Conservation (phyloP, 345 rosid genomes). For the Eutrema heterophyllum region DNA sequence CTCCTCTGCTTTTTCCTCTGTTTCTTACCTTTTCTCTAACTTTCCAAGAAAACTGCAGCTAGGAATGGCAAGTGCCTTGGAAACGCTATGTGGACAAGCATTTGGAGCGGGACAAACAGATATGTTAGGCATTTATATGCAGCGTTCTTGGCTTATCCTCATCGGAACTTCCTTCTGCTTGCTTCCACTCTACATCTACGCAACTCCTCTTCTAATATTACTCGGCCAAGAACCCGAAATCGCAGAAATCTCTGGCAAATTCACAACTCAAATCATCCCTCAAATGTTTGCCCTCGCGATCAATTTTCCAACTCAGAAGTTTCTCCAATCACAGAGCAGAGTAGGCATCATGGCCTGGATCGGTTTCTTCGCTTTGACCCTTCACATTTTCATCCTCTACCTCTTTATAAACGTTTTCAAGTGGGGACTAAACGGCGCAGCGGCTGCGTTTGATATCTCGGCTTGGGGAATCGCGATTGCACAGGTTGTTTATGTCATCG, state of each 20-base stretch:
- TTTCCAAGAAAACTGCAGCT: conserved; percentile 40
- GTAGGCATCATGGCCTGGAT: conserved; percentile 79
- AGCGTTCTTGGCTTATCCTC: conserved; percentile 83
- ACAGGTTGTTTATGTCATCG: conserved; percentile 71
- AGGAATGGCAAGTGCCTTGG: conserved; percentile 96
- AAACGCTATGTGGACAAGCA: conserved; percentile 94
- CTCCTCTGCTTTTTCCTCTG: not conserved
- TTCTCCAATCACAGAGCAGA: conserved; percentile 86
- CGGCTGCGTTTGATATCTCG: conserved; percentile 64
- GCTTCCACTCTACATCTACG: conserved; percentile 69
- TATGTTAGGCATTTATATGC: conserved; percentile 88
- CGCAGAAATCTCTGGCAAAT: conserved; percentile 70
- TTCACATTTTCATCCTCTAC: conserved; percentile 45
- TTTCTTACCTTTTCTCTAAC: not conserved
- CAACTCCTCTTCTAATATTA: conserved; percentile 64
- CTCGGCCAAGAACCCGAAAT: conserved; percentile 66
- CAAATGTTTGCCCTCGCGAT: conserved; percentile 86
- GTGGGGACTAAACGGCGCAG: conserved; percentile 84
- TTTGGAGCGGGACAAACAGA: conserved; percentile 81
- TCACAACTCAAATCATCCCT: conserved; percentile 70
- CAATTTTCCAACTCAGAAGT: conserved; percentile 83
- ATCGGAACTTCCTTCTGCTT: conserved; percentile 53
- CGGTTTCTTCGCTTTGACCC: conserved; percentile 54
- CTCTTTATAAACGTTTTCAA: conserved; percentile 56
- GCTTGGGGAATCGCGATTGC: conserved; percentile 68